Evolutionary conservation across 768 basidiomycete genomes (phyloP).

Genomic region (Boletellus sp.): DNA sequence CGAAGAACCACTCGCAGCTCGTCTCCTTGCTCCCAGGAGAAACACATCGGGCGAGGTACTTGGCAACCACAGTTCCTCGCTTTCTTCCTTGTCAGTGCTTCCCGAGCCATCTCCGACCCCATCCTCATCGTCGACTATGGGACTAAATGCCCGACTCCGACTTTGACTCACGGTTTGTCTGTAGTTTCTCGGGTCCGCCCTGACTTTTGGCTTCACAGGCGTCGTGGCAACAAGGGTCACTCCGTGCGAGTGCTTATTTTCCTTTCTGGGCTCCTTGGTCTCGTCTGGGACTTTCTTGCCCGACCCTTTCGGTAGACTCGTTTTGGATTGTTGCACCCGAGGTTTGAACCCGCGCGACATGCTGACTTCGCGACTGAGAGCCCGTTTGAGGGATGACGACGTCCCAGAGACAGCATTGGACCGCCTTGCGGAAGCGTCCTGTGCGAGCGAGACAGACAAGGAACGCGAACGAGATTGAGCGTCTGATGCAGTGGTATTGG

Average conservation of each 20-base stretch:
- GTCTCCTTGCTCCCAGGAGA: constrained; percentile 29
- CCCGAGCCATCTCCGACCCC: neutral
- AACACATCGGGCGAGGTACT: constrained; percentile 41
- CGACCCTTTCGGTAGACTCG: constrained; percentile 11
- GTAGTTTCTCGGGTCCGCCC: constrained; percentile 5
- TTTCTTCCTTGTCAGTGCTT: constrained; percentile 18
- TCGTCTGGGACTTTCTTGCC: constrained; percentile 15
- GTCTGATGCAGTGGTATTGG: constrained; percentile 18
- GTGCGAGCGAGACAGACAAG: constrained; percentile 66
- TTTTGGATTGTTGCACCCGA: constrained; percentile 19
- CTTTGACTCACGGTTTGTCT: constrained; percentile 8
- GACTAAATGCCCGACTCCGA: constrained; percentile 6
- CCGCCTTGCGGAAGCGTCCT: constrained; percentile 48
- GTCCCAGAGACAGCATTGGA: constrained; percentile 31
- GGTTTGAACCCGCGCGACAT: constrained; percentile 72
- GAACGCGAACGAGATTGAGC: constrained; percentile 52
- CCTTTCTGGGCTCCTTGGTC: constrained; percentile 7
- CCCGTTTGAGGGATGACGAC: constrained; percentile 43
- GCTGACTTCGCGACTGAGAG: constrained; percentile 68
- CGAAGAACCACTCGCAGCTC: constrained; percentile 23
- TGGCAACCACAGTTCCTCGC: constrained; percentile 42
- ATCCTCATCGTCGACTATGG: neutral
- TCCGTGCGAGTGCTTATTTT: constrained; percentile 7
- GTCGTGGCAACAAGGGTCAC: constrained; percentile 52
- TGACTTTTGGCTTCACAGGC: constrained; percentile 40